Base-by-base conservation (phyloP, 192 early-diverging fungal genomes). In the Jimgerdemannia lactiflua region DNA sequence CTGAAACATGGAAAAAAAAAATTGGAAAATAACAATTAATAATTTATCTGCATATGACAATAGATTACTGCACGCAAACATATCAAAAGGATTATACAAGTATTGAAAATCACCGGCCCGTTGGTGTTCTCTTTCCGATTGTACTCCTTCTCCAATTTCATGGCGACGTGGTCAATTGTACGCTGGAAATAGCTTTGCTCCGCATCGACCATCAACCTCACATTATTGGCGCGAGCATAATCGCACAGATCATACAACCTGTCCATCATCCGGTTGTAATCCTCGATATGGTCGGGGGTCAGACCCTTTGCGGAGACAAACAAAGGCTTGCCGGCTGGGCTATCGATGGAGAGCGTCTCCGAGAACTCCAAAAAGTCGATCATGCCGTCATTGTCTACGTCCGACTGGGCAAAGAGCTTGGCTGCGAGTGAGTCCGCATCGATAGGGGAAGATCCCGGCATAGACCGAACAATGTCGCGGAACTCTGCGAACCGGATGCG, bases 171-270 rank as follows among this genome's bases (percentile, higher is more conserved):
- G 14, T 99, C 95, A 79, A 99, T 95, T 19, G 94, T 93, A 4
- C 92, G 88, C 86, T 98, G 97, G 84, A 95, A 96, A 80, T 97
- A 95, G 6, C 92, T 85, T 83, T 96, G 95, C 81, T 99, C 97
- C 69, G 97, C 97, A 72, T 99, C 97, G 19, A 99, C 85, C 87
- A 96, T 92, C 29, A 97, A 74, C 4, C 92, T 87, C 39, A 97
- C 95, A 64, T 88, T 80, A 41, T 81, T 80, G 43, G 82, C 76
- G 41, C 82, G 75, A 9, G 96, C 95, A 70, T 91, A 80, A n/a
- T 87, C 80, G 65, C 87, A 88, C 0, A 99, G 79, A 9, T 81
- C 82, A 65, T 93, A 87, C 18, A 96, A 75, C 18, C 94, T 89
- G 19, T 77, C 67, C 43, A 97, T 67, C 71, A 94, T 76, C 29